Evolutionary conservation across 2,329 filamentous ascomycete genomes (phyloP), one percentile per base, ranked within the genome.

Genomic region (Daldinia sp.): DNA sequence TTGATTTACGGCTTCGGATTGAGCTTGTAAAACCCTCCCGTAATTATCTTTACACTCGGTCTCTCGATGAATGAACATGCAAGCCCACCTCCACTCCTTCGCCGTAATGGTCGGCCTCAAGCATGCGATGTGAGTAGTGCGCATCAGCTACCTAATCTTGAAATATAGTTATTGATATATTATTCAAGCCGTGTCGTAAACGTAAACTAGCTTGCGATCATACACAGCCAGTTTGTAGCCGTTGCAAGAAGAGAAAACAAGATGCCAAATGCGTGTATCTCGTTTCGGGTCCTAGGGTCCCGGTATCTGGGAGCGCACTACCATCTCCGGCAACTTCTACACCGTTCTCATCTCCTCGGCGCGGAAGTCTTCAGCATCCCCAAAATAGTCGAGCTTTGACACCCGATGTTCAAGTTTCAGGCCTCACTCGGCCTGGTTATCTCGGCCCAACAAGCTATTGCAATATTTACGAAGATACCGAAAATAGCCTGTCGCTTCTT

Each of bases 201-300:
- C 76, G 79, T 13, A 81, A 81, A 60, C 76, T 81, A 5, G 78
- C 79, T 4, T 81, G 80, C 68, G 79, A 81, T 58, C 78, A 81
- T 55, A 64, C 63, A 0, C 75, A 77, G n/a, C 80, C 80, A 0
- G 62, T 75, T 13, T 81, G 79, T 63, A 70, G 71, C 35, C 73
- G 79, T 34, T 81, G 79, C 62, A 73, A 64, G 47, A 77, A 77
- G 66, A 69, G 76, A 10, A 75, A 73, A 25, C 72, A 76, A 43
- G 58, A 68, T 19, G 61, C 59, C 11, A 67, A 71, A 2, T 81
- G 80, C 58, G 68, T 79, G 1, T 81, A 81, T 62, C 58, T 75
- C 34, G 68, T 65, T 19, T 66, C 69, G 1, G 61, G 45, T 21
- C 25, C 63, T 2, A 64, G 43, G 21, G 17, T 35, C 19, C 34